phyloP scores from a whole-genome alignment of 1,284 basidiomycete genomes.

The Apiotrichum akiyoshidainum region DNA sequence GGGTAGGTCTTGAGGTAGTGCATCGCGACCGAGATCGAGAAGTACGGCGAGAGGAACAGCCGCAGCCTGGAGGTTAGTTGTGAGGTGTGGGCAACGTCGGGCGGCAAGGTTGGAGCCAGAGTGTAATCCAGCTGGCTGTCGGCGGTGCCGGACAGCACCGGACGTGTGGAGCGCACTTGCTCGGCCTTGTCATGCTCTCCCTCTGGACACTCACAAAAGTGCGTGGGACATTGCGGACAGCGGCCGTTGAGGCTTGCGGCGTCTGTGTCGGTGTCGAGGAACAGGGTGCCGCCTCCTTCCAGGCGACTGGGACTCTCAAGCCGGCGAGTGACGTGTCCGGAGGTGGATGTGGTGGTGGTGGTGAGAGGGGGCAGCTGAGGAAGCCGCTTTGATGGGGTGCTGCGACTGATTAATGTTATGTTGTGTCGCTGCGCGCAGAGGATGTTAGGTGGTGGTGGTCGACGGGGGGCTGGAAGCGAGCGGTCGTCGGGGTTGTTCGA shows the following conservation, averaged over 20 bases:
- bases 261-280: neutral
- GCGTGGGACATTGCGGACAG: constrained; percentile 35
- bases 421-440: no score
- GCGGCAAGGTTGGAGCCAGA: neutral
- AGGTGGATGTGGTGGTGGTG: neutral
- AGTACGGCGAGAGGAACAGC: constrained; percentile 85
- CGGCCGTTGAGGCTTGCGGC: neutral
- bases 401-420: no score
- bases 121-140: no score
- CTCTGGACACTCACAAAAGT: constrained; percentile 24
- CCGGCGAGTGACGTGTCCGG: neutral
- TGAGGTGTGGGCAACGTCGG: neutral
- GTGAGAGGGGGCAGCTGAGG: no score
- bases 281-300: neutral
- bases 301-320: neutral
- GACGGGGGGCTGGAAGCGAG: no score
- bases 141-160: neutral
- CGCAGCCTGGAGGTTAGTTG: constrained; percentile 56
- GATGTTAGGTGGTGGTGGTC: no score
- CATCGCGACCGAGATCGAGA: constrained; percentile 85
- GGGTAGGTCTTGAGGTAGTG: constrained; percentile 83
- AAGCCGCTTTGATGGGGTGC: no score
- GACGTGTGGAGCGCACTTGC: neutral
- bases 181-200: neutral
- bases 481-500: no score